Base-by-base conservation (phyloP, 345 rosid genomes). In the Leavenworthia alabamica region DNA sequence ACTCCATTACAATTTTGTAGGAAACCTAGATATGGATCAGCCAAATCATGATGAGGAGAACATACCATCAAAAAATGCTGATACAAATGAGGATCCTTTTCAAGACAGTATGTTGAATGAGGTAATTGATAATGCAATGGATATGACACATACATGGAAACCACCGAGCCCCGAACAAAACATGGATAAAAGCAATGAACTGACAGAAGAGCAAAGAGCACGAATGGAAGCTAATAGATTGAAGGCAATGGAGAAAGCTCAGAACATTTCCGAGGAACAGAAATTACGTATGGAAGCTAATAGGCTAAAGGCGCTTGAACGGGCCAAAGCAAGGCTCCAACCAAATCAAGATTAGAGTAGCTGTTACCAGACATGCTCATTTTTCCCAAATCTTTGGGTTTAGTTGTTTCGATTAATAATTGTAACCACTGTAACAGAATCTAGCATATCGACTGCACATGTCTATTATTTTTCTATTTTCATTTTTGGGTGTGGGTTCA, bases 231-330 rank as follows among this genome's bases (percentile, higher is more conserved):
- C 85, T 48, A 87, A 81, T 80, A 81, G 83, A 74, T 40, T 78
- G 74, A 89, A 81, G 79, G 92, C 92, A 65, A 48, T 83, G 42
- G 86, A 87, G 70, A 82, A 55, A 72, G 92, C 87, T 69, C 84
- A 81, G 37, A 62, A 43, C 44, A 59, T 93, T 20, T 80, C 97
- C 0, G 95, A 84, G 16, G 96, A 82, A 64, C 96, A 89, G 79
- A 83, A 64, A 68, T 69, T 82, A 65, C 94, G 99, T 1, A 93
- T 89, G 84, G 96, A 87, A 80, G 83, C 84, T 59, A 89, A 80
- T 71, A 80, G 92, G 75, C 56, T 82, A 64, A 93, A 82, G 72
- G 97, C 99, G 40, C 65, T 87, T 2, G 92, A 89, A 70, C 78
- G 71, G 75, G 97, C 96, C 58, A 90, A 86, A 27, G 78, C 82